Base-by-base conservation (phyloP, 768 basidiomycete species). In the Amyloporia xantha region DNA sequence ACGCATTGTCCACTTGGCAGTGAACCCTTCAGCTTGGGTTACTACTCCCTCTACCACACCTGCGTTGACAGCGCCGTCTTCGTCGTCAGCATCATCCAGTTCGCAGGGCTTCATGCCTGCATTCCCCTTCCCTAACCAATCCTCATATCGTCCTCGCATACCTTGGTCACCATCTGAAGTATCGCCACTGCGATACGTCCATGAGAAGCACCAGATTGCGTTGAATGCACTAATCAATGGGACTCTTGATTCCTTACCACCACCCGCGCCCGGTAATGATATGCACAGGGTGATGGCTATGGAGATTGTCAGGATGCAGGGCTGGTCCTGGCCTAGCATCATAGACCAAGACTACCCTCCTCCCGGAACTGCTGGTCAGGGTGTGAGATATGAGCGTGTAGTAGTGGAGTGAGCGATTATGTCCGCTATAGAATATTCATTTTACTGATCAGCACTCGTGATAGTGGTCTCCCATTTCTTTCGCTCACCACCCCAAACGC, bases 11-110 rank as follows among this genome's bases (percentile, higher is more conserved):
- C 88, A 89, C 65, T 71, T 91, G 19, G 82, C 86, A 12, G 86
- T 91, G n/a, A 82, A 84, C 60, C 83, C 85, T 20, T 84, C 83
- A 23, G 83, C 83, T 46, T 91, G 88, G 88, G 71, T 73, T 35
- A 66, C 72, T 20, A 53, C 65, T 11, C 82, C 84, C 23, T 82
- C 78, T 11, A 65, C 63, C 33, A n/a, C n/a, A n/a, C n/a, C n/a
- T n/a, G n/a, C n/a, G n/a, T n/a, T n/a, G n/a, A n/a, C n/a, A n/a
- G 53, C 61, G 25, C 54, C 63, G 1, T 47, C 62, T 44, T 26
- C 58, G 13, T 37, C 60, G 37, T 43, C 47, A 15, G 17, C 49
- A 17, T 25, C 20, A n/a, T 25, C 23, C 20, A 38, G 49, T 26
- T 30, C 50, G 4, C 27, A 20, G 36, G 26, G 41, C 50, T 33